These are phyloP conservation scores for Leccinum fallax DNA, from an alignment of 1,284 basidiomycete genomes.

Conservation along the genomic window DNA sequence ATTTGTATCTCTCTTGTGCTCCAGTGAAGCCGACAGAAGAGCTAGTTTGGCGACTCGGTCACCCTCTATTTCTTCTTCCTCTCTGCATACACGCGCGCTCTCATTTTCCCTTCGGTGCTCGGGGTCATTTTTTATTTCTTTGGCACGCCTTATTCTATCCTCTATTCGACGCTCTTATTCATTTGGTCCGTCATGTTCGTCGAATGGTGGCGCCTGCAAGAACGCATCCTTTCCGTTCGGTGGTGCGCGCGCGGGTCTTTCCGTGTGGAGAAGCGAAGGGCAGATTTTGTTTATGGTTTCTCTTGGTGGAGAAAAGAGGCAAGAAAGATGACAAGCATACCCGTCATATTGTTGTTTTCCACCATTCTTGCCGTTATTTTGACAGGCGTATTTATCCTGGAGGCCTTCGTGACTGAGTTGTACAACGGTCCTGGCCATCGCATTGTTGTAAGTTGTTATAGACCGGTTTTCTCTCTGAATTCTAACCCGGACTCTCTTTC, in stretches of 20 bases:
- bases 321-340: constrained; percentile 74
- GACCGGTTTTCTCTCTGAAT: not conserved
- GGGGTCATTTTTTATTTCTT: constrained; percentile 67
- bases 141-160: constrained; percentile 69
- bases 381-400: constrained; percentile 82
- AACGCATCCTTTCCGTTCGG: constrained; percentile 76
- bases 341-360: constrained; percentile 80
- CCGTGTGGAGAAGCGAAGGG: constrained; percentile 75
- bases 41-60: constrained; percentile 82
- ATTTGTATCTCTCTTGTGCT: not conserved
- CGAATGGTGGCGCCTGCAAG: constrained; percentile 86
- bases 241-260: constrained; percentile 81
- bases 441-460: constrained; percentile 60
- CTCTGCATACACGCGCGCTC: constrained; percentile 77
- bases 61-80: constrained; percentile 94
- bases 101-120: constrained; percentile 67
- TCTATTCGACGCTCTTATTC: constrained; percentile 77
- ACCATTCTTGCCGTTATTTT: constrained; percentile 69
- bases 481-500: not conserved
- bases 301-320: constrained; percentile 80
- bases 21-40: constrained; percentile 3
- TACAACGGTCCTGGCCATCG: constrained; percentile 87
- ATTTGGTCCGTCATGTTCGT: constrained; percentile 86
- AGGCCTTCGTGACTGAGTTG: constrained; percentile 83
- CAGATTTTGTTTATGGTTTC: constrained; percentile 61